A percentile compares a stretch with the other conserved stretches of the same genome.
Conservation (phyloP, 768 basidiomycete genomes). For the Hericium rajendrae region DNA sequence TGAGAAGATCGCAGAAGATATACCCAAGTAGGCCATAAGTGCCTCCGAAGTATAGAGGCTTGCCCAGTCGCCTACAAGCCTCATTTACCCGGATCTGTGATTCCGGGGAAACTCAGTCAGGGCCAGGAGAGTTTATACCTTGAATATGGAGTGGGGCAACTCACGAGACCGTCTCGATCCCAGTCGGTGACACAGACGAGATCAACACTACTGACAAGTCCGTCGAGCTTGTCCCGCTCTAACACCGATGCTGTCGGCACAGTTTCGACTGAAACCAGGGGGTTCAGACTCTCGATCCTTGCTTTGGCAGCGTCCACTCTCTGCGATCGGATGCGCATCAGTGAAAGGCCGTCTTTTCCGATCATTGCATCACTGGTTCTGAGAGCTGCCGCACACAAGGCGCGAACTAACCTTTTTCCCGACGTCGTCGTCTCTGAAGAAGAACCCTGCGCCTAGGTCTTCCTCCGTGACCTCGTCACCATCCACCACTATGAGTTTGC, state of each 20-base stretch:
- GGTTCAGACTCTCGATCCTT: constrained; percentile 85
- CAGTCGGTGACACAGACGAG: constrained; percentile 84
- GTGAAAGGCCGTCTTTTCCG: constrained; percentile 25
- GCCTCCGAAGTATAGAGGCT: constrained; percentile 87
- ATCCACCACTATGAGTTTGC: constrained; percentile 81
- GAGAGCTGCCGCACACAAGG: not conserved
- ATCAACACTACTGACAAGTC: constrained; percentile 59
- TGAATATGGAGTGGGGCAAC: constrained; percentile 19
- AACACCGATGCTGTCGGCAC: constrained; percentile 40
- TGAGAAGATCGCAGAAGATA: constrained; percentile 87
- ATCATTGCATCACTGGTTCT: not conserved
- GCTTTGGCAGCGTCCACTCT: constrained; percentile 77
- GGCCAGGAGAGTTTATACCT: not conserved
- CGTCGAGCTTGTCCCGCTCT: constrained; percentile 43
- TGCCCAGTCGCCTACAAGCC: constrained; percentile 61
- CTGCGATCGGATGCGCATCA: constrained; percentile 32
- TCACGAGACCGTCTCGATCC: constrained; percentile 59
- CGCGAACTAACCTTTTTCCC: constrained; percentile 61
- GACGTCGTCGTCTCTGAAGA: constrained; percentile 89
- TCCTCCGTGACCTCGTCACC: constrained; percentile 62
- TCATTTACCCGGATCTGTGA: constrained; percentile 67
- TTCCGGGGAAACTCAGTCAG: not conserved
- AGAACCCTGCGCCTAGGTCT: constrained; percentile 88
- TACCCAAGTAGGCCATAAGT: constrained; percentile 87
- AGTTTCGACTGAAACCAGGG: constrained; percentile 76